Evolutionary conservation across 495 filamentous ascomycete genomes (phyloP).

Genomic region (Xylona heveae): DNA sequence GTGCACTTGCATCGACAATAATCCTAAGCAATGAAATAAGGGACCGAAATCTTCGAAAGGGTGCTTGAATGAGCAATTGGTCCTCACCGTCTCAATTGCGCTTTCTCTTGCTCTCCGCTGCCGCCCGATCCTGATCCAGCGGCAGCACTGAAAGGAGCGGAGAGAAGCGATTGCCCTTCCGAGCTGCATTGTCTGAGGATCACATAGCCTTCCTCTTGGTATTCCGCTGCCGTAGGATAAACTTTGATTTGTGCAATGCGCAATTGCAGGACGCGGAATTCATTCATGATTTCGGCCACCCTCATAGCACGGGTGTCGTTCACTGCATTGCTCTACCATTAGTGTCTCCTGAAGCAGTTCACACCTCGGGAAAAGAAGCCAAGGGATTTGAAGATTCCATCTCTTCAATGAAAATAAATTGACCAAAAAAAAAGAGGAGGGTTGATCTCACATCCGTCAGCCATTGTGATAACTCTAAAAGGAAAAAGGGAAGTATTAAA

Average conservation of each 20-base stretch:
- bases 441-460: conserved; percentile 39
- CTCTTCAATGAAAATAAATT: not conserved
- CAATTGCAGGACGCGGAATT: conserved; percentile 65
- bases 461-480: conserved; percentile 19
- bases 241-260: conserved; percentile 53
- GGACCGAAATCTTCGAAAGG: not conserved
- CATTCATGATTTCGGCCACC: conserved; percentile 63
- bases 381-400: not conserved
- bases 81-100: conserved; percentile 52
- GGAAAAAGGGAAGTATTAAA: conserved; percentile 10
- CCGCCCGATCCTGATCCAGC: conserved; percentile 26
- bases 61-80: not conserved
- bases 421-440: conserved; percentile 4
- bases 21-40: conserved; percentile 28
- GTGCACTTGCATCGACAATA: conserved; percentile 52
- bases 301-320: conserved; percentile 67
- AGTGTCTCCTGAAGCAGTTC: not conserved
- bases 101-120: conserved; percentile 47
- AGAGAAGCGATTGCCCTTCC: conserved; percentile 55
- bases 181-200: conserved; percentile 52
- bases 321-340: conserved; percentile 25
- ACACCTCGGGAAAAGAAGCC: too few relatives aligned
- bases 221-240: conserved; percentile 32
- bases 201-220: conserved; percentile 58
- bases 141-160: conserved; percentile 42